Percentiles rank a stretch among this genome's conserved stretches.
Conservation (phyloP, 768 basidiomycete genomes). For the Suillus discolor region DNA sequence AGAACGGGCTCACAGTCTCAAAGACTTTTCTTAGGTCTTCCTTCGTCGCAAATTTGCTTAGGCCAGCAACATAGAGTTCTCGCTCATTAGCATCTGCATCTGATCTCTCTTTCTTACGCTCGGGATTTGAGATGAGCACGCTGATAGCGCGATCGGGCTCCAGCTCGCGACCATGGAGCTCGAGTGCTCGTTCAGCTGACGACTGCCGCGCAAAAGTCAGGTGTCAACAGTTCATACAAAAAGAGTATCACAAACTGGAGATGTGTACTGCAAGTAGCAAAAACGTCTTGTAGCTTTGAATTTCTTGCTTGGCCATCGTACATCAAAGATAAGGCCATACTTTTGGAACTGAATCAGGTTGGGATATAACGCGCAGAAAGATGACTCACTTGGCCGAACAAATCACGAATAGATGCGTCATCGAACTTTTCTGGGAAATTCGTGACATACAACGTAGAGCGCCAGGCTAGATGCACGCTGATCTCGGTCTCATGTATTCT, state of each 20-base stretch:
- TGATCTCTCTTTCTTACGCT: conserved; percentile 84
- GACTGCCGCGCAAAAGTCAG: conserved; percentile 36
- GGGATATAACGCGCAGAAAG: neutral
- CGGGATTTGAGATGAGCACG: conserved; percentile 90
- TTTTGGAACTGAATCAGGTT: conserved; percentile 31
- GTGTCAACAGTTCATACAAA: neutral
- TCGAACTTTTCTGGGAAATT: conserved; percentile 91
- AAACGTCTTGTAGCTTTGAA: conserved; percentile 91
- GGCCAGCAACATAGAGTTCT: conserved; percentile 86
- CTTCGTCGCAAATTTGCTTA: conserved; percentile 78
- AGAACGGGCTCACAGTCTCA: conserved; percentile 54
- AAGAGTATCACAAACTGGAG: conserved; percentile 59
- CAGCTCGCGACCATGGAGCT: conserved; percentile 76
- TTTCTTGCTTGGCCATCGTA: conserved; percentile 98
- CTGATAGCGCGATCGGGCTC: conserved; percentile 67
- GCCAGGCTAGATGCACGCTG: conserved; percentile 88
- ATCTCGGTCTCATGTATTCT: conserved; percentile 75
- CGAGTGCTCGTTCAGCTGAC: conserved; percentile 76
- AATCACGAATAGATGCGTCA: conserved; percentile 69
- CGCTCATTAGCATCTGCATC: conserved; percentile 84
- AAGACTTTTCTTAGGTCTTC: conserved; percentile 81
- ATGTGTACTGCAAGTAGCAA: conserved; percentile 91
- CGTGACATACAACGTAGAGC: conserved; percentile 92
- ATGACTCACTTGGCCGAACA: conserved; percentile 73
- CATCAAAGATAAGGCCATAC: conserved; percentile 92